Percentiles rank a stretch among this genome's conserved stretches.
Conservation (phyloP, 2,329 filamentous ascomycete genomes). For the Verticillium klebahnii region DNA sequence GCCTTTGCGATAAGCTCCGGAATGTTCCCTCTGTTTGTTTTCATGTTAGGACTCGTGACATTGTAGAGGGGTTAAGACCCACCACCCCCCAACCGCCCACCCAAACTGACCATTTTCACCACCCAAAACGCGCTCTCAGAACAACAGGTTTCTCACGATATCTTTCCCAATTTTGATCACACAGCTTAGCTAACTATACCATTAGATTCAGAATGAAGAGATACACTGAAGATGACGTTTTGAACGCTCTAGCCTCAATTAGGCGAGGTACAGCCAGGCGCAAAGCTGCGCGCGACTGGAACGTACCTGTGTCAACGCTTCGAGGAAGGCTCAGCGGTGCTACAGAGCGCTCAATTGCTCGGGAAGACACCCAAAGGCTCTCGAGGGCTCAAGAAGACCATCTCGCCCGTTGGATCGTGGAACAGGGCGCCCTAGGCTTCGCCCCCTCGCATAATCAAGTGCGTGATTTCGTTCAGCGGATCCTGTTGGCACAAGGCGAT, state of each 20-base stretch:
- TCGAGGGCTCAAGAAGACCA: not conserved
- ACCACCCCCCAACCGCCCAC: not conserved
- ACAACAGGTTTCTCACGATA: no score
- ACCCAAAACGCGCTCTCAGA: no score
- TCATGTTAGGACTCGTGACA: no score
- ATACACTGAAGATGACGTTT: not conserved
- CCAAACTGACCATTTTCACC: not conserved
- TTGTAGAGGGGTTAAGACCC: no score
- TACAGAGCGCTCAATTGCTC: not conserved
- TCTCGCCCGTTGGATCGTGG: not conserved
- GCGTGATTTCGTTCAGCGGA: not conserved
- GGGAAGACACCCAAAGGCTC: not conserved
- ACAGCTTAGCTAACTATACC: not conserved
- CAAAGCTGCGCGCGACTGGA: not conserved
- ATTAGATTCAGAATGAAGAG: not conserved
- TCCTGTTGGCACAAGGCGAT: conserved; percentile 3
- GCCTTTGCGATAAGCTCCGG: no score
- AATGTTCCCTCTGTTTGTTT: no score
- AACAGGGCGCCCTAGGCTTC: not conserved
- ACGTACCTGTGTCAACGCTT: not conserved
- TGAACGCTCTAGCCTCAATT: not conserved
- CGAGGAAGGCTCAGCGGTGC: not conserved
- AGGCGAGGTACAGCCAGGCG: not conserved
- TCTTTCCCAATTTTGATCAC: not conserved
- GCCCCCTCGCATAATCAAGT: not conserved